Conservation (phyloP, 2,329 filamentous ascomycete genomes). For the Microsporum ferrugineum region DNA sequence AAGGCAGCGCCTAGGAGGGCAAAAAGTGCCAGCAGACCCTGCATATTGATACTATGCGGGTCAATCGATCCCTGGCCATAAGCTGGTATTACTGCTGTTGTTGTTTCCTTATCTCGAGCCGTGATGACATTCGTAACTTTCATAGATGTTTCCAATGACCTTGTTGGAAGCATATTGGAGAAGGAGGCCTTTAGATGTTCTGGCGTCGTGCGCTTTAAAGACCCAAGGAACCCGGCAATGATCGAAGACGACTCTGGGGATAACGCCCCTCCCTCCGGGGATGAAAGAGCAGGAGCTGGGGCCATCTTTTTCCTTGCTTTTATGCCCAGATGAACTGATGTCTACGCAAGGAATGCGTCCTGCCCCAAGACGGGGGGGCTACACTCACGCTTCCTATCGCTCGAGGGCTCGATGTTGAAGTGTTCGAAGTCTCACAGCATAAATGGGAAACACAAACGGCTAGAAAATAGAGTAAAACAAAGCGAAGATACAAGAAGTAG, state of each 20-base stretch:
- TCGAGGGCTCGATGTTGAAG: too few relatives aligned
- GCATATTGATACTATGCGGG: conserved; percentile 37
- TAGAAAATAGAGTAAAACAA: neutral
- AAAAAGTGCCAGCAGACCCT: conserved; percentile 71
- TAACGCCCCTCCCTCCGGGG: neutral
- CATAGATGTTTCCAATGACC: conserved; percentile 12
- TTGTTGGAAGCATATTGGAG: neutral
- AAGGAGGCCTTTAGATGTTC: neutral
- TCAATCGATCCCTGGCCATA: conserved; percentile 30
- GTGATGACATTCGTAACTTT: conserved; percentile 21
- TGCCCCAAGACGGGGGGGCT: neutral
- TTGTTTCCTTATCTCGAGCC: conserved; percentile 19
- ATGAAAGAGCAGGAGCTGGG: neutral
- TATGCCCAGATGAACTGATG: neutral
- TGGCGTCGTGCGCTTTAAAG: neutral
- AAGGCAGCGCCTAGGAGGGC: conserved; percentile 69
- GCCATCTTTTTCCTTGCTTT: neutral
- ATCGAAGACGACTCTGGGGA: neutral
- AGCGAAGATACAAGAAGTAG: neutral
- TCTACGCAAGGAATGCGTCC: neutral
- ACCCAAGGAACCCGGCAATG: neutral
- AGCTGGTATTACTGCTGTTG: conserved; percentile 12
- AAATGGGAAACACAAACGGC: neutral
- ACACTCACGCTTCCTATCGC: too few relatives aligned
- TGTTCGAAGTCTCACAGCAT: too few relatives aligned